Base-by-base conservation (phyloP, 139 green algal genomes). In the Chlorella sp. region DNA sequence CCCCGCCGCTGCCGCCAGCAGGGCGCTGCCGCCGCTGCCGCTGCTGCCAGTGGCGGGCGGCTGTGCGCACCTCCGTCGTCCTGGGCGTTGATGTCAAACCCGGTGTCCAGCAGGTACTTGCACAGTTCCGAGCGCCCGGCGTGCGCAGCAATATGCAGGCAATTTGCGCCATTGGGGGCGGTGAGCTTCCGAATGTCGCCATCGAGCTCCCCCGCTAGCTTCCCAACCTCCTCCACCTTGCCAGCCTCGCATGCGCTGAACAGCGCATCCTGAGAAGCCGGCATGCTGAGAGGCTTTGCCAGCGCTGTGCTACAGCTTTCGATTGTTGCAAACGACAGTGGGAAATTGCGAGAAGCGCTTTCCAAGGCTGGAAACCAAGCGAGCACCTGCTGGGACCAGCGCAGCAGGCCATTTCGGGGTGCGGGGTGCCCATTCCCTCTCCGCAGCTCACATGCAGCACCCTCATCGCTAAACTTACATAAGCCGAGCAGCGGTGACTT, bases 31-130 rank as follows among this genome's bases (percentile, higher is more conserved):
- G 11, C 30, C 36, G 48, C 48, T 57, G 48, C 48, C 48, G 18
- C 75, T 36, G 34, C n/a, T 48, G n/a, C 34, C n/a, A 48, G 75
- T 12, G 32, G 71, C 32, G 16, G n/a, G 11, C 12, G n/a, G 4
- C 32, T 79, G 71, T 34, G 75, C 85, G 32, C 85, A 89, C 85
- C 84, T 92, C 37, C 79, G 11, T 60, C 68, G 61, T 85, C 81
- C 68, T 68, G 88, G 5, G 79, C 32, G 42, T 91, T 91, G 30
- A 91, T 69, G 34, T 87, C 81, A 37, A 90, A 90, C 9, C 48
- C 37, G 9, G 79, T 48, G 7, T 90, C 86, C 37, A 90, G 15
- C 77, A 90, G 39, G 26, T 68, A 61, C 26, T 64, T 68, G 86
- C 86, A 90, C 22, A 86, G 77, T 2, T 81, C 64, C 11, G 81